Evolutionary conservation across 371 early-diverging fungal species (phyloP), one percentile per base, ranked within the genome.

Genomic region (Amoeboaphelidium occidentale): DNA sequence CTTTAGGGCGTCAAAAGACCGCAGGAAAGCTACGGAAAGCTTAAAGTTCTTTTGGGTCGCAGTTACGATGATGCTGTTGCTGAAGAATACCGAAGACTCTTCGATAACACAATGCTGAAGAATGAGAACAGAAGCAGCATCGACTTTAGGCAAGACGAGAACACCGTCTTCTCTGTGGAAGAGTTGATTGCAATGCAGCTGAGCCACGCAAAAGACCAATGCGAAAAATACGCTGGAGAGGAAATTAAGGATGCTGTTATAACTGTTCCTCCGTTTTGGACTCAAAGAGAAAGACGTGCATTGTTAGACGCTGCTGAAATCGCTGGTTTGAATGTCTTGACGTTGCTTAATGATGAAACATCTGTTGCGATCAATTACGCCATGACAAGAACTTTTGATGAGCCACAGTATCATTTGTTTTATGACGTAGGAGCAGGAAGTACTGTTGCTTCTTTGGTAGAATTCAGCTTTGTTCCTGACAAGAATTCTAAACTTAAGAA

Each of bases 351-450:
- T 61, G 93, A 93, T 55, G 89, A 84, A 52, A 80, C 88, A 44
- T 91, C 97, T 21, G 91, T 86, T 27, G 97, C 94, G 2, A 64
- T 93, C 39, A 89, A 87, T 66, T 93, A 83, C 63, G 92, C 86
- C 27, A 75, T 84, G 60, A 53, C 60, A 23, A 64, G 79, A 39
- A 65, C 68, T 6, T 81, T 89, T 56, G 27, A 14, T 17, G 58
- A 63, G 42, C 73, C 79, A 3, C 79, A 88, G 55, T 68, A 76
- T 56, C 86, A 90, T 58, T 62, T 93, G 48, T 85, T 93, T 59
- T 90, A 79, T 59, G 94, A 93, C 65, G 83, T 91, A 83, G 97
- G 97, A 2, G 91, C 94, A 14, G 86, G 88, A 6, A 82, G 79
- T 53, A 90, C 94, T 1, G 77, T 72, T 6, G 92, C 84, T 6